Percentiles rank a stretch among this genome's conserved stretches.
phyloP scores from a whole-genome alignment of 2,329 filamentous ascomycete genomes.

The Fusarium anthophilum region DNA sequence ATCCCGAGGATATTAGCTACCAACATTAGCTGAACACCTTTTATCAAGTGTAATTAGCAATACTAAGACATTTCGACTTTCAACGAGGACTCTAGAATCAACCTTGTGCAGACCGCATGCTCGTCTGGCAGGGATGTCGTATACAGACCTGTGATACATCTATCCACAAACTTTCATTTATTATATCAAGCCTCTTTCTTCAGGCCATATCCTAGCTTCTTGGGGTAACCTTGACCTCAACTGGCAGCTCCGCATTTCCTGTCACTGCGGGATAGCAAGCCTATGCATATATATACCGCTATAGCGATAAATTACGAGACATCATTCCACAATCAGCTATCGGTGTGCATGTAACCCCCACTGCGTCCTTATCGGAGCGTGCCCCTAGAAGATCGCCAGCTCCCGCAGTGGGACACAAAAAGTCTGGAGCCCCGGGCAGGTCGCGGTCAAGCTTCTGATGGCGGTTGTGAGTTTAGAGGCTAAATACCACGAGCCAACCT shows the following conservation, averaged over 20 bases:
- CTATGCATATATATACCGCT: slow-evolving; percentile 9
- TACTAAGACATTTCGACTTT: neutral
- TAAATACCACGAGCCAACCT: slow-evolving; percentile 21
- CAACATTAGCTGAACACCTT: neutral
- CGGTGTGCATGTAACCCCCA: slow-evolving; percentile 41
- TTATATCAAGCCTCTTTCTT: slow-evolving; percentile 8
- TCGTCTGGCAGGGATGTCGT: neutral
- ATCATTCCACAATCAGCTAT: slow-evolving; percentile 24
- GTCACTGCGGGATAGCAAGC: slow-evolving; percentile 18
- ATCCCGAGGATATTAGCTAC: neutral
- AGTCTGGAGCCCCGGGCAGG: slow-evolving; percentile 28
- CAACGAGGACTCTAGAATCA: neutral
- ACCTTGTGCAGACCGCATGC: neutral
- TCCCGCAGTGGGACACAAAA: slow-evolving; percentile 34
- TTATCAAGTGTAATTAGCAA: neutral
- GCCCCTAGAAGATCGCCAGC: slow-evolving; percentile 22
- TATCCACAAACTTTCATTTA: neutral
- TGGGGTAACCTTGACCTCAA: slow-evolving; percentile 13
- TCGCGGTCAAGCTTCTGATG: slow-evolving; percentile 3
- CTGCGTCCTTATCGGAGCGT: slow-evolving; percentile 16
- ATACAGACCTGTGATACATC: neutral
- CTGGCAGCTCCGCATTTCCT: slow-evolving; percentile 10
- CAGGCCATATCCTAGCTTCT: slow-evolving; percentile 14
- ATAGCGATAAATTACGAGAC: neutral
- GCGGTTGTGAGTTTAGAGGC: neutral